These are phyloP conservation scores for Calocybe indica DNA, from an alignment of 768 basidiomycete species.

Conservation along the genomic window DNA sequence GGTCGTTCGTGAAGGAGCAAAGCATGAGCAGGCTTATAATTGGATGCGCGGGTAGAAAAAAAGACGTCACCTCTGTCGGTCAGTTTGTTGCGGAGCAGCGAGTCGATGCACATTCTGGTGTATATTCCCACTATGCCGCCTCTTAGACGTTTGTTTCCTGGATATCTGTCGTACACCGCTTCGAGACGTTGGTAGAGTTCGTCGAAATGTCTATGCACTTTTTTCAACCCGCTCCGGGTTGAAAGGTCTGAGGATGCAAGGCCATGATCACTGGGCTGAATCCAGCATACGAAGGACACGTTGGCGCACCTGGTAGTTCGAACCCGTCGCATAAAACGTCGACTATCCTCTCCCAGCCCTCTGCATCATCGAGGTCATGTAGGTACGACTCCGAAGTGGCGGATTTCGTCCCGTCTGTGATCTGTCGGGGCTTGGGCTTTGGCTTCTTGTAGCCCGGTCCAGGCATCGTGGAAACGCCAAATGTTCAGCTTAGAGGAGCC, in stretches of 20 bases:
- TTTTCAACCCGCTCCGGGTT: constrained; percentile 54
- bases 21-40: not conserved
- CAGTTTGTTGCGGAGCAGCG: constrained; percentile 53
- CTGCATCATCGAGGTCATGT: constrained; percentile 39
- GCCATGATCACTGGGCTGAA: not conserved
- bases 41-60: not conserved
- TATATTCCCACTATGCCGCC: constrained; percentile 59
- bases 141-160: constrained; percentile 38
- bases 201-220: constrained; percentile 53
- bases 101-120: constrained; percentile 57
- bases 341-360: constrained; percentile 43
- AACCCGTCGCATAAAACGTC: constrained; percentile 43
- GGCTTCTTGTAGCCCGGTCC: constrained; percentile 19
- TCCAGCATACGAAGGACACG: not conserved
- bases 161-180: constrained; percentile 36
- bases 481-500: no score
- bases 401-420: not conserved
- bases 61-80: constrained; percentile 43
- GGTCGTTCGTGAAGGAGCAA: not conserved
- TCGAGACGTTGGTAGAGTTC: constrained; percentile 45
- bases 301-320: constrained; percentile 44
- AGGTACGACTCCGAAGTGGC: constrained; percentile 23
- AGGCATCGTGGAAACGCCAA: constrained; percentile 14
- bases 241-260: constrained; percentile 37
- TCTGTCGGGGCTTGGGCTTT: constrained; percentile 5